phyloP scores from a whole-genome alignment of 805 yeast species.

The Komagataella ulmi region DNA sequence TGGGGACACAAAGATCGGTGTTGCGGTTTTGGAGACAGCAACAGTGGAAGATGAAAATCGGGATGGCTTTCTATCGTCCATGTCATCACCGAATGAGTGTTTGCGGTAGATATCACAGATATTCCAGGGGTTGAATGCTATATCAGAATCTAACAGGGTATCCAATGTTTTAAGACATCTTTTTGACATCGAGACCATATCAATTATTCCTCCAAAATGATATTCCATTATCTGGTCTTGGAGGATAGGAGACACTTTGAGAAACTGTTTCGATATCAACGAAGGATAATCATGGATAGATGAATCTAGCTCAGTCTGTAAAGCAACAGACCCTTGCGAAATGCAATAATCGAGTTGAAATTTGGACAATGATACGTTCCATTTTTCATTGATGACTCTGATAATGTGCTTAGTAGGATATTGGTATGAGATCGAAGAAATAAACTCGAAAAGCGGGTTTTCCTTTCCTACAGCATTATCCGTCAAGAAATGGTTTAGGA shows the following conservation, averaged over 20 bases:
- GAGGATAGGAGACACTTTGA: conserved; percentile 27
- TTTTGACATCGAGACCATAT: conserved; percentile 24
- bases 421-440: conserved; percentile 21
- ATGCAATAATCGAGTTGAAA: conserved; percentile 33
- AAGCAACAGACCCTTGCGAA: conserved; percentile 38
- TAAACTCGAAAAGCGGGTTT: conserved; percentile 7
- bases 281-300: conserved; percentile 1
- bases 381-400: conserved; percentile 23
- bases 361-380: conserved; percentile 17
- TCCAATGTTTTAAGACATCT: conserved; percentile 24
- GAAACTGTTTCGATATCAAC: conserved; percentile 2
- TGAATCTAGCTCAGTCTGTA: conserved; percentile 27
- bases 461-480: conserved; percentile 2
- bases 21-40: not conserved
- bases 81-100: not conserved
- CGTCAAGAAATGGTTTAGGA: conserved; percentile 18
- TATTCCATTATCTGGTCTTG: conserved; percentile 29
- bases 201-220: conserved; percentile 39
- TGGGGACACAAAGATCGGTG: conserved; percentile 1
- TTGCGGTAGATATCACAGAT: conserved; percentile 17
- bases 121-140: conserved; percentile 16
- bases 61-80: not conserved
- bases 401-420: conserved; percentile 30
- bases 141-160: conserved; percentile 25
- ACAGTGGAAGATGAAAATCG: not conserved